Evolutionary conservation across 345 rosid genomes (phyloP).

Genomic region (Citrus inodora): DNA sequence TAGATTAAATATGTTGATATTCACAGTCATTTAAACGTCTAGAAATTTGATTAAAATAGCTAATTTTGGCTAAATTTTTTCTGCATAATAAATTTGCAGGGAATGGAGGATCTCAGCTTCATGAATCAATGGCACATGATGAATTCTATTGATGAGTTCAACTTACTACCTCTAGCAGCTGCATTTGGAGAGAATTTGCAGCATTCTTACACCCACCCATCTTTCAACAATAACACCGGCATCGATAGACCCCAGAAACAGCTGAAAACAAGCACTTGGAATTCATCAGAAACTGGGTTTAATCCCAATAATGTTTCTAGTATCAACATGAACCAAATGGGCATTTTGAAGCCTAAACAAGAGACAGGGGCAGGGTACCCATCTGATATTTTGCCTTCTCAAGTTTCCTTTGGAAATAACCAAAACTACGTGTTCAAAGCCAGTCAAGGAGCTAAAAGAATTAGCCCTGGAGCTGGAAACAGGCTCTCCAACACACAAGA

Average conservation of each 20-base stretch:
- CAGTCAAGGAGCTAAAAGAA: slow-evolving; percentile 27
- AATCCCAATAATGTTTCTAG: slow-evolving; percentile 29
- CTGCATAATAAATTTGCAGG: slow-evolving; percentile 25
- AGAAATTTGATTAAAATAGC: too few species aligned
- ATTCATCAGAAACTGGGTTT: slow-evolving; percentile 27
- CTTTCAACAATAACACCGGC: slow-evolving; percentile 12
- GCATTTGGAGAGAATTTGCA: slow-evolving; percentile 44
- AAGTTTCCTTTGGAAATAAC: slow-evolving; percentile 23
- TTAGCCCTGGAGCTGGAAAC: slow-evolving; percentile 19
- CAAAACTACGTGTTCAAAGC: slow-evolving; percentile 35
- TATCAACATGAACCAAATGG: slow-evolving; percentile 27
- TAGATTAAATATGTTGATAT: too few species aligned
- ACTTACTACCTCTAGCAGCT: slow-evolving; percentile 33
- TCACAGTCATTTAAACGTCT: too few species aligned
- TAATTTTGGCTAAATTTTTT: background rate
- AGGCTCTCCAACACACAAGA: slow-evolving; percentile 46
- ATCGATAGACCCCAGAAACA: slow-evolving; percentile 39
- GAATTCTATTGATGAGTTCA: slow-evolving; percentile 41
- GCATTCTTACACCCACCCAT: slow-evolving; percentile 15
- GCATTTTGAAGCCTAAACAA: slow-evolving; percentile 42
- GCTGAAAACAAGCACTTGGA: slow-evolving; percentile 34
- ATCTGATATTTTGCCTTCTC: slow-evolving; percentile 27
- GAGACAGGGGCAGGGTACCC: slow-evolving; percentile 18
- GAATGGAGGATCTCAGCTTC: slow-evolving; percentile 46
- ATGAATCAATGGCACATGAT: slow-evolving; percentile 47